Evolutionary conservation across 257 asterid species (phyloP), one percentile per base, ranked within the genome.

Genomic region (Solanum virginianum): DNA sequence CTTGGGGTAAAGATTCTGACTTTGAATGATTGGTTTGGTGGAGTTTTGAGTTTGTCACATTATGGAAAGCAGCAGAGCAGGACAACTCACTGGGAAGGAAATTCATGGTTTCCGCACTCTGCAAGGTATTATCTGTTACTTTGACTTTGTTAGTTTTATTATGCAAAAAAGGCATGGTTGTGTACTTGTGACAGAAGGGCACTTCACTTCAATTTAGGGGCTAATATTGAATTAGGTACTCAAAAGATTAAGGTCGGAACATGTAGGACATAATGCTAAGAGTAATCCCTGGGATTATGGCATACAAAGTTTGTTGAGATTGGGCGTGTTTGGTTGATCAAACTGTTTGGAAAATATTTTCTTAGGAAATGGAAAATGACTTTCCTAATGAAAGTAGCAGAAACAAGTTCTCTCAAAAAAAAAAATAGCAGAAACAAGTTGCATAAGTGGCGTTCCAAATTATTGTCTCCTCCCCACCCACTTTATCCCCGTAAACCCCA

Each of bases 91-190:
- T 74, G 98, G 96, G 79, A 70, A 94, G 59, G 99, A 96, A 80
- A 94, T 93, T 92, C 98, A 95, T 92, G 99, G 99, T 81, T 96
- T 96, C 88, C 92, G 88, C 86, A 90, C 94, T 63, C 88, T 94
- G 95, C 89, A 85, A 90, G 99, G 99, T 94, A 90, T 84, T 26
- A 66, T 47, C 80, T 69, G 39, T 56, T 55, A 83, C 41, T 49
- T 86, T 43, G 14, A 18, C 79, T 26, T 69, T 24, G 55, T 13
- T n/a, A 43, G 54, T 36, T 32, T 17, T 53, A 70, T 45, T 45
- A 20, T 36, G 6, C 20, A 36, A 74, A 56, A 51, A 81, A 72
- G 29, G 88, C 82, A 11, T 72, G 80, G 49, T 1, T 63, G n/a
- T 74, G 26, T 80, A 69, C 65, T 77, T 65, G 41, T 74, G 41